phyloP scores from a whole-genome alignment of 2,329 filamentous ascomycete genomes.

The Alternaria brassicae region DNA sequence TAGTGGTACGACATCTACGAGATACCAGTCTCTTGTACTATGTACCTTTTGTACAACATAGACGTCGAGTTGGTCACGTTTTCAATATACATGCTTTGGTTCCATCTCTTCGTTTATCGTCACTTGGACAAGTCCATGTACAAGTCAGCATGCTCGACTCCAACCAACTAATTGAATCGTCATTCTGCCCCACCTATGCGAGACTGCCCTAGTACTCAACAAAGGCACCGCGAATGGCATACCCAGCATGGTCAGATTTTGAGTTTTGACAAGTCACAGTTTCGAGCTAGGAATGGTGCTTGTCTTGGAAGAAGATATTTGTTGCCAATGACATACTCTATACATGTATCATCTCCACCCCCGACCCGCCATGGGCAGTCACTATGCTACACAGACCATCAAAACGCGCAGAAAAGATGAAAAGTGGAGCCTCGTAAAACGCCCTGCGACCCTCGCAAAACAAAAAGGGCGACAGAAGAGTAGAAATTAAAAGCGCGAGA shows the following conservation, averaged over 20 bases:
- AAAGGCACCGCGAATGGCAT: not conserved
- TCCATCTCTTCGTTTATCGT: not conserved
- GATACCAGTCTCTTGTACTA: constrained; percentile 46
- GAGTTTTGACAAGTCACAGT: not conserved
- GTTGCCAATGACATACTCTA: constrained; percentile 22
- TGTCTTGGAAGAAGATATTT: constrained; percentile 5
- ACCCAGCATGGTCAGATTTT: not conserved
- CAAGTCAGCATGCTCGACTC: not conserved
- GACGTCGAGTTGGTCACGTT: constrained; percentile 46
- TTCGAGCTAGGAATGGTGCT: not conserved
- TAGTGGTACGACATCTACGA: constrained; percentile 29
- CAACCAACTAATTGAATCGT: not conserved
- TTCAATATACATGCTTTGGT: constrained; percentile 43
- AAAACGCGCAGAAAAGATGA: constrained; percentile 7
- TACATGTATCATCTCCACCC: constrained; percentile 20
- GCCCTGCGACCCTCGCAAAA: constrained; percentile 25
- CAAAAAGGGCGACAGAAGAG: constrained; percentile 28
- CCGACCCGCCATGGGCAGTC: constrained; percentile 4
- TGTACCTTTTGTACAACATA: constrained; percentile 54
- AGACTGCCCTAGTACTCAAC: not conserved
- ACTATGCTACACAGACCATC: constrained; percentile 26
- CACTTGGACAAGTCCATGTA: not conserved
- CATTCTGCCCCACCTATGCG: not conserved
- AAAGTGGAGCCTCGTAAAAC: constrained; percentile 28
- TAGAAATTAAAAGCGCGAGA: constrained; percentile 28